A percentile compares a stretch with the other conserved stretches of the same genome.
phyloP scores from a whole-genome alignment of 139 green algal genomes.

The Asterochloris erici region DNA sequence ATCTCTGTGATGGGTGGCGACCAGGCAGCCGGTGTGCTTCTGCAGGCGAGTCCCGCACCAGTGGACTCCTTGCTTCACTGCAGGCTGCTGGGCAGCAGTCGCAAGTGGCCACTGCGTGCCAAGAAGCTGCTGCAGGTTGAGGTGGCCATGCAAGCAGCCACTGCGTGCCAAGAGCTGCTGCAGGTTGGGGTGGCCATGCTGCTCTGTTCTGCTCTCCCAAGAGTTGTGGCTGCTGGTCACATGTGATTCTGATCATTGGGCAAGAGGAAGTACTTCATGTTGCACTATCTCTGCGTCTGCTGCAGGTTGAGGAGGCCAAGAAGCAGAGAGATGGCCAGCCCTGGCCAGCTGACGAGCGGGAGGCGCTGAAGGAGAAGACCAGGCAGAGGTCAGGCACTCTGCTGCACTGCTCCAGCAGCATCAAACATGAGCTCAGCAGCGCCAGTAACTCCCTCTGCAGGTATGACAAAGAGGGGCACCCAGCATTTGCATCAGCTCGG shows the following conservation, averaged over 20 bases:
- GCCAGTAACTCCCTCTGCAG: not conserved
- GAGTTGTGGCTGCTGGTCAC: no score
- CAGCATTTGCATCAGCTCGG: slow-evolving; percentile 72
- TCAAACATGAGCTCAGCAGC: not conserved
- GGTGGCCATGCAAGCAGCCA: no score
- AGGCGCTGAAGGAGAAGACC: slow-evolving; percentile 68
- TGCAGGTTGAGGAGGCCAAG: slow-evolving; percentile 81
- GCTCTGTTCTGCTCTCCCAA: no score
- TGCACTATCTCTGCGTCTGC: not conserved
- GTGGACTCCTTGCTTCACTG: not conserved
- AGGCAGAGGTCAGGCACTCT: slow-evolving; percentile 17
- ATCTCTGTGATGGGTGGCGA: slow-evolving; percentile 92
- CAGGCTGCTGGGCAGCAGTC: no score
- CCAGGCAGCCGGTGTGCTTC: slow-evolving; percentile 78
- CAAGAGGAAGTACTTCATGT: not conserved
- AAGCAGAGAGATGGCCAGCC: slow-evolving; percentile 39
- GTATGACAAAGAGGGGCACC: slow-evolving; percentile 78
- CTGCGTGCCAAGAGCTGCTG: no score
- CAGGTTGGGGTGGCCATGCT: no score
- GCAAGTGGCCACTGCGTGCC: no score
- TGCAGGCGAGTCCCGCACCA: slow-evolving; percentile 45
- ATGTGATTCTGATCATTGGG: not conserved
- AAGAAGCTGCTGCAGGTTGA: no score
- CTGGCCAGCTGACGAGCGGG: slow-evolving; percentile 70
- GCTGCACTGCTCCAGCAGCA: not conserved